Conservation (phyloP, 169 alveolate species). For the Theileria sp. region DNA sequence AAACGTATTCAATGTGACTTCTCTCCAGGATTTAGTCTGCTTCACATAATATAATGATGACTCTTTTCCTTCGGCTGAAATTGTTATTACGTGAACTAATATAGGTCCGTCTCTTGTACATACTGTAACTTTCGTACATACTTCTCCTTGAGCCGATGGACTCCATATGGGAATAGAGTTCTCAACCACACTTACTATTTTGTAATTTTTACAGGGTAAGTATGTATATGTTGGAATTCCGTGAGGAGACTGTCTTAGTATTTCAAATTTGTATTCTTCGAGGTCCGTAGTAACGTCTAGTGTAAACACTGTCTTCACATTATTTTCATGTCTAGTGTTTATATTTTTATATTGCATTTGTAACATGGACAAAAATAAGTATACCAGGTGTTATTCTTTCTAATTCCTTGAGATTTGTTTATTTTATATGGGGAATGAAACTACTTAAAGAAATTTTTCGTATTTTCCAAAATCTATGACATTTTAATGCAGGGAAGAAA, state of each 20-base stretch:
- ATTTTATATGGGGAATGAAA: not conserved
- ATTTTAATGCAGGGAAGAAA: not conserved
- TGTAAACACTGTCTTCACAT: not conserved
- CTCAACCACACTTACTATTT: not conserved
- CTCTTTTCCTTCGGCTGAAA: not conserved
- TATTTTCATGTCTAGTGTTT: not conserved
- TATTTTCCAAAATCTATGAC: not conserved
- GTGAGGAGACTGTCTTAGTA: slow-evolving; percentile 14
- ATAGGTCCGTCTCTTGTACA: not conserved
- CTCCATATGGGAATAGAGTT: slow-evolving; percentile 5
- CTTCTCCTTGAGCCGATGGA: not conserved
- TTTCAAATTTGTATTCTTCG: slow-evolving; percentile 16
- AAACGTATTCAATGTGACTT: not conserved
- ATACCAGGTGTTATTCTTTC: not conserved
- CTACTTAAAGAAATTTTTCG: not conserved
- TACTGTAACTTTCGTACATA: slow-evolving; percentile 20
- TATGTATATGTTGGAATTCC: slow-evolving; percentile 24
- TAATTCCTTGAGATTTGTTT: not conserved
- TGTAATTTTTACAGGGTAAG: slow-evolving; percentile 1
- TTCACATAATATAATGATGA: not conserved
- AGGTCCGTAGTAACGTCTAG: slow-evolving; percentile 15
- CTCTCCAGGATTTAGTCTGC: not conserved
- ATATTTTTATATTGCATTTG: slow-evolving; percentile 1
- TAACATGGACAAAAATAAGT: not conserved
- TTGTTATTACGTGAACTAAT: not conserved